These are phyloP conservation scores for Pseudocercospora crystallina DNA, from an alignment of 2,329 filamentous ascomycete species.

Conservation along the genomic window DNA sequence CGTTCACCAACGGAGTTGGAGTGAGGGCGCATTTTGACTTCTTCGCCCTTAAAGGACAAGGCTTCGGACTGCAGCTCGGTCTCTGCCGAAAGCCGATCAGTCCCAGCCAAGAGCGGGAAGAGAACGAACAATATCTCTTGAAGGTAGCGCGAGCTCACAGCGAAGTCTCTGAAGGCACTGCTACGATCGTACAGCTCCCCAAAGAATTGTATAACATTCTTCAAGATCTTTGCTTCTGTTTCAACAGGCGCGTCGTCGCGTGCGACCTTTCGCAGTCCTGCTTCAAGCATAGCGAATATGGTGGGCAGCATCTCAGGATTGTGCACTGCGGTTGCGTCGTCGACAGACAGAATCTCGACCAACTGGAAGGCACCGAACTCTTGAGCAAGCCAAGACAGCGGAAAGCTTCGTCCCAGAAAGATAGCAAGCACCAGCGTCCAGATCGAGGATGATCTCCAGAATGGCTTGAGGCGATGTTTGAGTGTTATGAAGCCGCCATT, in stretches of 20 bases:
- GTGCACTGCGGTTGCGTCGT: slow-evolving; percentile 62
- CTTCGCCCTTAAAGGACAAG: slow-evolving; percentile 80
- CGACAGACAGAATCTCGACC: slow-evolving; percentile 65
- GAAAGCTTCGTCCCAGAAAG: slow-evolving; percentile 78
- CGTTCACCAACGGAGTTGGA: slow-evolving; percentile 58
- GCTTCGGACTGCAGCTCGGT: slow-evolving; percentile 82
- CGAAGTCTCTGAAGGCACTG: slow-evolving; percentile 76
- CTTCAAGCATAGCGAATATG: slow-evolving; percentile 82
- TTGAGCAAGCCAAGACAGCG: slow-evolving; percentile 68
- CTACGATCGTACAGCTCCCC: slow-evolving; percentile 76
- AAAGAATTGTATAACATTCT: slow-evolving; percentile 76
- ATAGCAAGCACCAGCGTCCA: slow-evolving; percentile 90
- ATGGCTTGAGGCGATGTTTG: slow-evolving; percentile 75
- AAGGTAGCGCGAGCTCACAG: slow-evolving; percentile 75
- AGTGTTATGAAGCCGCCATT: slow-evolving; percentile 86
- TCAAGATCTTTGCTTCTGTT: slow-evolving; percentile 57
- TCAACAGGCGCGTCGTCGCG: slow-evolving; percentile 56
- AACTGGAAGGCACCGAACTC: slow-evolving; percentile 74
- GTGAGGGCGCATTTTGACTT: slow-evolving; percentile 78
- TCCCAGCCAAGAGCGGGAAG: slow-evolving; percentile 84
- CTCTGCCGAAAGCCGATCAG: slow-evolving; percentile 78
- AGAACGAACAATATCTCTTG: slow-evolving; percentile 75
- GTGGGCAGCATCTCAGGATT: slow-evolving; percentile 78
- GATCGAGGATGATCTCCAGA: slow-evolving; percentile 81
- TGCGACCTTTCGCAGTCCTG: slow-evolving; percentile 71